Evolutionary conservation across 305 asterid species (phyloP).

Genomic region (Stenogyne calaminthoides): DNA sequence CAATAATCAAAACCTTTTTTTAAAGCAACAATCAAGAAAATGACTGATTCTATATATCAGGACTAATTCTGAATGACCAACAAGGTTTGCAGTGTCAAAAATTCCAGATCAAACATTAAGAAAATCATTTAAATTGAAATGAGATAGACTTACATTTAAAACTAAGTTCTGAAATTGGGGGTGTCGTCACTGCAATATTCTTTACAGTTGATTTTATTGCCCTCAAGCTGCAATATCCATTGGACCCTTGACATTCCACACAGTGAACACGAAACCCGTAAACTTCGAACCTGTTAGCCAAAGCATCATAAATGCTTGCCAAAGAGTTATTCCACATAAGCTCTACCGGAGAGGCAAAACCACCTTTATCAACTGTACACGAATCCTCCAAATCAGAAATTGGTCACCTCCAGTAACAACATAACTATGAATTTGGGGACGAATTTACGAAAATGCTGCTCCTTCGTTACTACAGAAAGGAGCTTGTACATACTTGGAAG

Average conservation of each 20-base stretch:
- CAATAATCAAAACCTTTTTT: neutral
- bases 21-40: neutral
- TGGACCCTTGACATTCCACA: conserved; percentile 41
- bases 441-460: conserved; percentile 34
- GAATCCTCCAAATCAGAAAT: conserved; percentile 53
- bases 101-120: neutral
- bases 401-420: conserved; percentile 32
- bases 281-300: conserved; percentile 70
- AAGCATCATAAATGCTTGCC: conserved; percentile 39
- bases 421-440: conserved; percentile 38
- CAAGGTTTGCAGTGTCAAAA: neutral
- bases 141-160: conserved; percentile 45
- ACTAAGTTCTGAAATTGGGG: conserved; percentile 37
- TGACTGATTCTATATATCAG: neutral
- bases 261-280: conserved; percentile 54
- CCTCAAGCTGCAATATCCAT: conserved; percentile 51
- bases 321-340: conserved; percentile 30
- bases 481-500: conserved; percentile 32
- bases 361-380: conserved; percentile 45
- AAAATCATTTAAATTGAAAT: neutral
- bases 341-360: conserved; percentile 27
- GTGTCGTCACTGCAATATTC: conserved; percentile 41
- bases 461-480: conserved; percentile 49
- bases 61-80: conserved; percentile 5
- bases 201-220: conserved; percentile 43